phyloP scores from a whole-genome alignment of 768 basidiomycete species.

The Serendipita sp. region DNA sequence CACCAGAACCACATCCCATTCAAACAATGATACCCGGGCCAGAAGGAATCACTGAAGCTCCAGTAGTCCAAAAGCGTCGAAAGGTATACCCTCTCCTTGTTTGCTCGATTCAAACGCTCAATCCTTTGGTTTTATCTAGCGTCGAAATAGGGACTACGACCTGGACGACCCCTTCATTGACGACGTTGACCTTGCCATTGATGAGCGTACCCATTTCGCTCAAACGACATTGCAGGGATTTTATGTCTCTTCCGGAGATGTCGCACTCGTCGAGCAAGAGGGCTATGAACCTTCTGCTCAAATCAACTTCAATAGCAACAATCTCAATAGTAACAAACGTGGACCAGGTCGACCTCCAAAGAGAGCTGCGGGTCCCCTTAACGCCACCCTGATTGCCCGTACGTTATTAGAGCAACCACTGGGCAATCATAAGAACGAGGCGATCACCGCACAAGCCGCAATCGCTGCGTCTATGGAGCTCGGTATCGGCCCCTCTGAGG shows the following conservation, averaged over 20 bases:
- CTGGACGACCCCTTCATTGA: conserved; percentile 88
- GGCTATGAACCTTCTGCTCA: background rate
- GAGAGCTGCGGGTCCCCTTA: background rate
- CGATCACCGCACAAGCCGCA: background rate
- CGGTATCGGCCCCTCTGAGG: background rate
- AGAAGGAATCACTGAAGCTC: background rate
- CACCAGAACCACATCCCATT: conserved; percentile 14
- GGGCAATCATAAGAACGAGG: background rate
- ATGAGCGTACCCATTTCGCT: conserved; percentile 80
- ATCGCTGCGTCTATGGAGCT: conserved; percentile 3
- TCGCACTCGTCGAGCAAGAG: conserved; percentile 51
- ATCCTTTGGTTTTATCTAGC: conserved; percentile 6
- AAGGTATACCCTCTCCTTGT: background rate
- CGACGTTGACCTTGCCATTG: conserved; percentile 82
- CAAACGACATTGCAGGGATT: conserved; percentile 25
- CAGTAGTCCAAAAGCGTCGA: background rate
- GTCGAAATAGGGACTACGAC: conserved; percentile 53
- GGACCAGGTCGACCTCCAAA: conserved; percentile 1
- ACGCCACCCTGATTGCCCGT: background rate
- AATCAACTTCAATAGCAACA: background rate
- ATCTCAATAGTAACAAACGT: background rate
- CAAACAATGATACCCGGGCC: background rate
- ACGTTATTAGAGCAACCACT: background rate
- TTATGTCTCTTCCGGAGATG: conserved; percentile 78
- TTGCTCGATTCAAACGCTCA: background rate